A percentile compares a stretch with the other conserved stretches of the same genome.
phyloP scores from a whole-genome alignment of 2,329 filamentous ascomycete genomes.

The Scedosporium dehoogii region DNA sequence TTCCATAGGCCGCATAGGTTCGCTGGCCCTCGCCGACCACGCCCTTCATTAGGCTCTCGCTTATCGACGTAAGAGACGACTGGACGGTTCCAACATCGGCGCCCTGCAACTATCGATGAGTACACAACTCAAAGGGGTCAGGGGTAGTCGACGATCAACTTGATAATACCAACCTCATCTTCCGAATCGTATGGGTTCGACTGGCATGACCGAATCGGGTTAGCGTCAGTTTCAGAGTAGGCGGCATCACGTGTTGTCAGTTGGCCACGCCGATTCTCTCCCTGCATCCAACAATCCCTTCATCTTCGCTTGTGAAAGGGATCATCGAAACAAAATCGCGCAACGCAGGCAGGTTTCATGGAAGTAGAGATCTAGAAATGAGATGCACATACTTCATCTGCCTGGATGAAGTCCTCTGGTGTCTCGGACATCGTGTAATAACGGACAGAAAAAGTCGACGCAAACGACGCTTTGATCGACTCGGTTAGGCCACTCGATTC shows the following conservation, averaged over 20 bases:
- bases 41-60: slow-evolving; percentile 16
- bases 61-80: slow-evolving; percentile 19
- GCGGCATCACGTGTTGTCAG: no score
- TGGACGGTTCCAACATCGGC: slow-evolving; percentile 11
- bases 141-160: no score
- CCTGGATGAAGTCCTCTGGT: not conserved
- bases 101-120: slow-evolving; percentile 6
- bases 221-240: not conserved
- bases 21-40: slow-evolving; percentile 20
- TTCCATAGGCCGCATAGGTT: slow-evolving; percentile 24
- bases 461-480: not conserved
- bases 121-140: no score
- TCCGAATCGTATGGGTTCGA: not conserved
- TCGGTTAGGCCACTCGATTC: no score
- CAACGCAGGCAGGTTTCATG: no score
- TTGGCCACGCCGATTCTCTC: no score
- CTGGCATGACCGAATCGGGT: not conserved
- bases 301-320: not conserved
- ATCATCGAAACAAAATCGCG: not conserved
- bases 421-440: not conserved
- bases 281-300: no score
- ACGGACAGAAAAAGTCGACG: not conserved
- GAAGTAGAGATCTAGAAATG: no score
- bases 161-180: not conserved
- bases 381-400: not conserved